Percentiles rank a stretch among this genome's conserved stretches.
Conservation (phyloP, 805 yeast genomes). For the Deakozyma indianensis region DNA sequence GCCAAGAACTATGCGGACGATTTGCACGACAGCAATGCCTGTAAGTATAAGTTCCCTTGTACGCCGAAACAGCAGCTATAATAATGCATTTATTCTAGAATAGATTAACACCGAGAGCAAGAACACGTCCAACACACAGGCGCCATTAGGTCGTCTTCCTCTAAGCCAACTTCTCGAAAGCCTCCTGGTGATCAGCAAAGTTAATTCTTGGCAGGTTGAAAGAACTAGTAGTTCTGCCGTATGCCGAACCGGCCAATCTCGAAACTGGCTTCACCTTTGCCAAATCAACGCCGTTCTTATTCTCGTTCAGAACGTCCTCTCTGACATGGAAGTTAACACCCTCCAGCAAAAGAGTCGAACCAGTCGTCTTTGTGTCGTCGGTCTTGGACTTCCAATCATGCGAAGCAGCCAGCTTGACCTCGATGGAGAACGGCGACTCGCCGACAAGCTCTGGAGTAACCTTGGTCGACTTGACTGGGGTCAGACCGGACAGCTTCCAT, state of each 20-base stretch:
- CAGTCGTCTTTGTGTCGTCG: slow-evolving; percentile 23
- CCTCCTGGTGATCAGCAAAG: too few relatives aligned
- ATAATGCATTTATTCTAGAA: too few relatives aligned
- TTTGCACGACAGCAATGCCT: too few relatives aligned
- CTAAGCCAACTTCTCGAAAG: too few relatives aligned
- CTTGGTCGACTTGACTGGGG: slow-evolving; percentile 27
- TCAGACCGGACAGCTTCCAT: slow-evolving; percentile 41
- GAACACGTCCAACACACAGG: too few relatives aligned
- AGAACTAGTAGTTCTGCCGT: slow-evolving; percentile 30
- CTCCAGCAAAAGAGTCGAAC: slow-evolving; percentile 33
- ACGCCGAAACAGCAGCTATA: too few relatives aligned
- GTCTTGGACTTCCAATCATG: slow-evolving; percentile 32
- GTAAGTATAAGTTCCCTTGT: too few relatives aligned
- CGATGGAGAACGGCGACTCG: slow-evolving; percentile 46
- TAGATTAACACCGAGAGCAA: too few relatives aligned
- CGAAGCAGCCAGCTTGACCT: slow-evolving; percentile 32
- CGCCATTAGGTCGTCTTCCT: too few relatives aligned
- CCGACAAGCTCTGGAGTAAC: slow-evolving; percentile 46
- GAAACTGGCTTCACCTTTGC: slow-evolving; percentile 37
- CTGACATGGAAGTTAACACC: slow-evolving; percentile 44
- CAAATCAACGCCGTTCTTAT: slow-evolving; percentile 27
- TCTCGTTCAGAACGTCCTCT: slow-evolving; percentile 36
- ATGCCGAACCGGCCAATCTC: slow-evolving; percentile 39
- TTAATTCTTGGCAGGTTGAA: slow-evolving; percentile 28
- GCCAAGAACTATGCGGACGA: too few relatives aligned